Evolutionary conservation across 2,329 filamentous ascomycete genomes (phyloP).

Genomic region (Neoscytalidium dimidiatum): DNA sequence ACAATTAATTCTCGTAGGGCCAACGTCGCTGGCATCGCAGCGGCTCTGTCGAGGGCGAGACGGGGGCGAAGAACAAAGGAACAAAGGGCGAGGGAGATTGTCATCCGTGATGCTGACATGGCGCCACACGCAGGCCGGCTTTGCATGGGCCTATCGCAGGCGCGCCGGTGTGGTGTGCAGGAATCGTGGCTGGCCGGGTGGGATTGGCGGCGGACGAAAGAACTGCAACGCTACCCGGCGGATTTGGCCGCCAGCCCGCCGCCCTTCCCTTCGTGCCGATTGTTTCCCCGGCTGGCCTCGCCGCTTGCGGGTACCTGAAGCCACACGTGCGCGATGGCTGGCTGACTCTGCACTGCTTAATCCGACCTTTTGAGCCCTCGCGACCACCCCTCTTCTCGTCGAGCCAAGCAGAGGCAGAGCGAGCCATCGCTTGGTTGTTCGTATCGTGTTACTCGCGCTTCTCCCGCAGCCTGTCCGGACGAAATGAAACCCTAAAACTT

Average conservation of each 20-base stretch:
- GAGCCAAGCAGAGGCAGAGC: not conserved
- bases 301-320: slow-evolving; percentile 8
- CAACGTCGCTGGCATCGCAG: not conserved
- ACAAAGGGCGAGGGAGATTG: not conserved
- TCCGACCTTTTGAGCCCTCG: not conserved
- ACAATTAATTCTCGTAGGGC: not conserved
- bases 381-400: not conserved
- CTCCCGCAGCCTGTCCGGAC: too few species aligned
- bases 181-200: too few species aligned
- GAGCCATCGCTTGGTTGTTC: not conserved
- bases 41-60: not conserved
- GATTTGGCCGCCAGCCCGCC: too few species aligned
- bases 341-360: slow-evolving; percentile 9
- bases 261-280: too few species aligned
- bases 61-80: not conserved
- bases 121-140: not conserved
- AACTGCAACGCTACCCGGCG: not conserved
- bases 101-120: not conserved
- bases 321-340: slow-evolving; percentile 5
- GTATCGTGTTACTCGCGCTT: too few species aligned
- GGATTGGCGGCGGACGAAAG: not conserved
- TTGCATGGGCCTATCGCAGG: not conserved
- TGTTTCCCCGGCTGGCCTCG: not conserved
- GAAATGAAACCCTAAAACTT: too few species aligned
- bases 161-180: too few species aligned